Percentiles rank a stretch among this genome's conserved stretches.
These are phyloP conservation scores for Hura crepitans DNA, from an alignment of 441 rosid genomes.

Conservation along the genomic window DNA sequence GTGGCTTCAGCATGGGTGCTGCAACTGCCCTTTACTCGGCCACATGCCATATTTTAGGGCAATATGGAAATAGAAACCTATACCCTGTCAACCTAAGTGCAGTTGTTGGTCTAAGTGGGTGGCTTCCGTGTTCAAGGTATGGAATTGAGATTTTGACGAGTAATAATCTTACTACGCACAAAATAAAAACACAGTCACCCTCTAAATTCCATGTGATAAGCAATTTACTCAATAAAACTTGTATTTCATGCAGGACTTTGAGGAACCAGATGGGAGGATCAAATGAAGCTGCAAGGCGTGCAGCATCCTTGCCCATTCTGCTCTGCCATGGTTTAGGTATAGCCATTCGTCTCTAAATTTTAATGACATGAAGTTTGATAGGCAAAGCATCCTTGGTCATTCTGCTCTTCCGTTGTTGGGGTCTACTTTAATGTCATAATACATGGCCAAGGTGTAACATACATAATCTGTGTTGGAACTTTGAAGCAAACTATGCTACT, in stretches of 20 bases:
- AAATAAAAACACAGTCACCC: conserved; percentile 15
- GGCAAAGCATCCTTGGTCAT: too few relatives aligned
- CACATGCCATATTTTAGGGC: conserved; percentile 55
- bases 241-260: conserved; percentile 47
- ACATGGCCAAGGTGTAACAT: background rate
- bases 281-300: conserved; percentile 46
- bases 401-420: too few relatives aligned
- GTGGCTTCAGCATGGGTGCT: conserved; percentile 98
- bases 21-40: conserved; percentile 81
- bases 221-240: background rate
- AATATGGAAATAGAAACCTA: conserved; percentile 60
- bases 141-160: conserved; percentile 8
- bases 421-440: background rate
- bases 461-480: background rate
- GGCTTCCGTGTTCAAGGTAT: conserved; percentile 93
- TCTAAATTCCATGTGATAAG: conserved; percentile 1
- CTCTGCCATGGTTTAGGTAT: conserved; percentile 79
- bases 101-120: conserved; percentile 43
- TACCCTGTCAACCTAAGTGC: conserved; percentile 63
- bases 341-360: background rate
- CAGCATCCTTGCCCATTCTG: conserved; percentile 70
- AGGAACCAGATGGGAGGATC: conserved; percentile 38
- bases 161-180: background rate
- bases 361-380: background rate
- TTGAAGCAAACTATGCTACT: background rate